Base-by-base conservation (phyloP, 2,329 filamentous ascomycete species). In the Pochonia chlamydosporia region DNA sequence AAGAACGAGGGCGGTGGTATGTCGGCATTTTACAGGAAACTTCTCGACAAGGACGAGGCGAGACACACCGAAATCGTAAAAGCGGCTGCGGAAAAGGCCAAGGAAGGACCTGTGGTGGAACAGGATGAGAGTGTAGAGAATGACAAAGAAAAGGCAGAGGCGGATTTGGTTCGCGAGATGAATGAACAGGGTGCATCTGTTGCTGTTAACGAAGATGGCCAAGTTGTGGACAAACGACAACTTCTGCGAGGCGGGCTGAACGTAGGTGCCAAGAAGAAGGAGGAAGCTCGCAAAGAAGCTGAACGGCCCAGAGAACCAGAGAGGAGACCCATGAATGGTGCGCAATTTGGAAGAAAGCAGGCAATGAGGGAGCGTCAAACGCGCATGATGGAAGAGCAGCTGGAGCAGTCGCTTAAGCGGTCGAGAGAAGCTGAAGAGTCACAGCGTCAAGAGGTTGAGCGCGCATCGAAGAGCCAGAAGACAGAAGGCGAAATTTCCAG, bases 201-300 rank as follows among this genome's bases (percentile, higher is more conserved):
- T 33, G 77, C 81, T 7, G 67, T 92, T 57, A 92, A 92, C 58
- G 88, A 93, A 51, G 88, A 93, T 33, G 88, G 88, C 0, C 81
- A 91, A 60, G 83, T 93, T 2, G 84, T 89, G 23, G 88, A 95
- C 62, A 92, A 90, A 71, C 76, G 87, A n/a, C 84, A 93, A 62
- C 71, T 93, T 8, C 76, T 95, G 6, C 76, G 72, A 40, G 85
- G 87, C 6, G 88, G 88, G 23, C 73, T 95, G 44, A 95, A 95
- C 57, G 68, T 93, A 16, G 76, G 76, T 43, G 71, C 76, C 1
- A 84, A 80, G 61, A 82, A 83, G 55, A 82, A 81, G 62, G 68
- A 75, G 47, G 62, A 48, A 24, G 52, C 46, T 8, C 56, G 58
- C 37, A 52, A 43, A 23, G 61, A 62, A 35, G 49, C 58, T 1